Conservation (phyloP, 2,329 filamentous ascomycete species). For the Exophiala xenobiotica region DNA sequence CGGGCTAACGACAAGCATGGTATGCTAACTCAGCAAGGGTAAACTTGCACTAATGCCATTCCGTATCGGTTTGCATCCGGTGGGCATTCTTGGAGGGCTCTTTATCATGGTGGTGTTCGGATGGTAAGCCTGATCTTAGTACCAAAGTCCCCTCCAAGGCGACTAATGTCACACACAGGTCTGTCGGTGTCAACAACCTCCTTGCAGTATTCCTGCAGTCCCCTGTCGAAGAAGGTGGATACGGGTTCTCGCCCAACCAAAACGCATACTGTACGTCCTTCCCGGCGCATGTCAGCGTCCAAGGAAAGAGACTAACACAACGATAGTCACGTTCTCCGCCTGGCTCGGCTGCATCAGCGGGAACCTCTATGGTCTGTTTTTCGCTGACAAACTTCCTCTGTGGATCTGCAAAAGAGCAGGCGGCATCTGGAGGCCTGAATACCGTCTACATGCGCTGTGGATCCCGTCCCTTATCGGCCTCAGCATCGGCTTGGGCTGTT, state of each 20-base stretch:
- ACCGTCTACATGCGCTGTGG: slow-evolving; percentile 36
- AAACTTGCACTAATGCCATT: slow-evolving; percentile 25
- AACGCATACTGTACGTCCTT: slow-evolving; percentile 36
- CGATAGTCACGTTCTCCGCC: slow-evolving; percentile 38
- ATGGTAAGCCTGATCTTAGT: no score
- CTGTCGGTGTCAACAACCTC: slow-evolving; percentile 32
- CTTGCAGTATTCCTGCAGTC: slow-evolving; percentile 43
- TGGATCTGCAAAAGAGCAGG: slow-evolving; percentile 34
- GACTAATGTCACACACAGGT: no score
- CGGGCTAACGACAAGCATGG: neutral
- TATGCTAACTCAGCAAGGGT: neutral
- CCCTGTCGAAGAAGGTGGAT: slow-evolving; percentile 40
- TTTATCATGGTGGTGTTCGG: slow-evolving; percentile 11
- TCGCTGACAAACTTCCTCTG: slow-evolving; percentile 40
- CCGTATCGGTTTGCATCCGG: slow-evolving; percentile 29
- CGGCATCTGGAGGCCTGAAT: slow-evolving; percentile 39
- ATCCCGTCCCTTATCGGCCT: slow-evolving; percentile 33
- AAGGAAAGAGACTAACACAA: neutral
- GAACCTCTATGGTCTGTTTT: slow-evolving; percentile 38
- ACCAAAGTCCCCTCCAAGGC: no score
- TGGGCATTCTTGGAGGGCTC: slow-evolving; percentile 7
- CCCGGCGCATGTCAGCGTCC: neutral
- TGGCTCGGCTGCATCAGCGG: slow-evolving; percentile 44
- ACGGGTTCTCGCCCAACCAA: slow-evolving; percentile 44
- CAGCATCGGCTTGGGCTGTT: slow-evolving; percentile 37